phyloP scores from a whole-genome alignment of 768 basidiomycete genomes.

The Mycena polygramma region DNA sequence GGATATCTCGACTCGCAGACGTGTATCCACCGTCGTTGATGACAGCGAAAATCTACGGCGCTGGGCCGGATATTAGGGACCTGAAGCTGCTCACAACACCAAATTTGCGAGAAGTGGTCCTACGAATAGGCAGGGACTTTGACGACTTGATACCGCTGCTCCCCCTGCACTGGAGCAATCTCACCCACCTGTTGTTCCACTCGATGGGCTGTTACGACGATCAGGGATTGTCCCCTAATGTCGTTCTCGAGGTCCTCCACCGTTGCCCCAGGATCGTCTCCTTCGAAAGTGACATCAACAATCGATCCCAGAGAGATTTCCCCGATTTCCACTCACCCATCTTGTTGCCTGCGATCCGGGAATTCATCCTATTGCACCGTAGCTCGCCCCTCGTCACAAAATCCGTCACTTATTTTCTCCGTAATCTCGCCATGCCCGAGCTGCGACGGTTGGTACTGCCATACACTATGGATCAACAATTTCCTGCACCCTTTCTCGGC shows the following conservation, averaged over 20 bases:
- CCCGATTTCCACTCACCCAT: background rate
- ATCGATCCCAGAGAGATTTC: no score
- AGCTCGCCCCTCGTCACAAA: background rate
- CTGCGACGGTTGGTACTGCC: constrained; percentile 6
- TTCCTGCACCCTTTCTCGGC: background rate
- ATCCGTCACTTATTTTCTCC: background rate
- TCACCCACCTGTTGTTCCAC: background rate
- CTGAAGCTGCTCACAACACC: constrained; percentile 14
- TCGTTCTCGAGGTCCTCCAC: background rate
- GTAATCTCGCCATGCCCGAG: background rate
- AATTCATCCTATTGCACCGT: background rate
- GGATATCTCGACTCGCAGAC: background rate
- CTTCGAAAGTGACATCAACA: constrained; percentile 1
- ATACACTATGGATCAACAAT: background rate
- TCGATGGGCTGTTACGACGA: background rate
- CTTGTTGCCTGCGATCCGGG: background rate
- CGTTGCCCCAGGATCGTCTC: background rate
- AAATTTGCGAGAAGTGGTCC: background rate
- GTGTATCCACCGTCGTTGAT: background rate
- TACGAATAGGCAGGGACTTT: background rate
- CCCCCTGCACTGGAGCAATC: constrained; percentile 7
- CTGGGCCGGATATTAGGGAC: background rate
- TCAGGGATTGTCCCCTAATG: background rate
- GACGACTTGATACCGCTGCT: constrained; percentile 1
- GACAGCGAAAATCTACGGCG: background rate